Evolutionary conservation across 371 early-diverging fungal species (phyloP).

Genomic region (Mortierella sp.): DNA sequence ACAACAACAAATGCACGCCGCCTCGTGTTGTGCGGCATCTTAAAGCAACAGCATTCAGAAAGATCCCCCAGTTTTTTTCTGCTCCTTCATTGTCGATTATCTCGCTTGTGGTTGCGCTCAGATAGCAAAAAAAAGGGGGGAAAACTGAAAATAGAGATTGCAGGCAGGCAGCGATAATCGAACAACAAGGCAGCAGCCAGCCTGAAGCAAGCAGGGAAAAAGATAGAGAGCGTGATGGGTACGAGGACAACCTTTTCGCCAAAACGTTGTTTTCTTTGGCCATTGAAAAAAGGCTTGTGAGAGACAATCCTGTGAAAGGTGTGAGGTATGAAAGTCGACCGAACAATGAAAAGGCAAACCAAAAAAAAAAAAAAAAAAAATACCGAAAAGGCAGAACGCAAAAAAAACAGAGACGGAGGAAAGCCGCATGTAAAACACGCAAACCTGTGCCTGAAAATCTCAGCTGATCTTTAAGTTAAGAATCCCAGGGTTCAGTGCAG

Average conservation of each 20-base stretch:
- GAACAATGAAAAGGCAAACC: neutral
- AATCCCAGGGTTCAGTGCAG: neutral
- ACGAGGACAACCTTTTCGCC: neutral
- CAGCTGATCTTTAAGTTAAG: neutral
- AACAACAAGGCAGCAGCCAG: neutral
- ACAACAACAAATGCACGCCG: neutral
- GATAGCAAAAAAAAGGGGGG: neutral
- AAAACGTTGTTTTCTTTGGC: neutral
- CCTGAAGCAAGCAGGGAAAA: neutral
- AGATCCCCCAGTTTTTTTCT: neutral
- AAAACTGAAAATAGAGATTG: neutral
- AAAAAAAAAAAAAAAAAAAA: neutral
- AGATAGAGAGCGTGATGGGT: neutral
- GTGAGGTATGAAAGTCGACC: neutral
- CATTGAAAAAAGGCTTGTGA: neutral
- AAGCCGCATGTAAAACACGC: neutral
- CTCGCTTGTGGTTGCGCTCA: constrained; percentile 1
- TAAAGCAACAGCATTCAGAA: neutral
- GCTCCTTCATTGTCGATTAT: neutral
- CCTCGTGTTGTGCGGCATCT: neutral
- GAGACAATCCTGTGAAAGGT: neutral
- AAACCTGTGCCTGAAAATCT: neutral
- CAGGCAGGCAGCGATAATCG: neutral
- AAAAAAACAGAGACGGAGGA: neutral
- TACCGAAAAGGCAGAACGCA: neutral